These are phyloP conservation scores for Fusarium drepaniforme DNA, from an alignment of 2,329 filamentous ascomycete species.

Conservation along the genomic window DNA sequence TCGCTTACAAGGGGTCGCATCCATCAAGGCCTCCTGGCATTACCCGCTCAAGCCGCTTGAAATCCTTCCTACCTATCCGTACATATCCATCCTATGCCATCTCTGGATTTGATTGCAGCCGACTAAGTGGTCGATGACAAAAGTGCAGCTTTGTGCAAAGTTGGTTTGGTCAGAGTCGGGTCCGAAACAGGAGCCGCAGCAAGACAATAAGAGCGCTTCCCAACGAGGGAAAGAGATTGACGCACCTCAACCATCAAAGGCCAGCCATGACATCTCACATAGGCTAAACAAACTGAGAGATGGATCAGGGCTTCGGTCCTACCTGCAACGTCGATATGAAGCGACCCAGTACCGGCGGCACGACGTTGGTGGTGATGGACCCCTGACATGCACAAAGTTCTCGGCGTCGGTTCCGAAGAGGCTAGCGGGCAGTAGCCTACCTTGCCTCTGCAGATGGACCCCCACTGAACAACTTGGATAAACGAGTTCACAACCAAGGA, in stretches of 20 bases:
- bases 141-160: not conserved
- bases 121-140: not conserved
- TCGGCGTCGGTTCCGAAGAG: slow-evolving; percentile 12
- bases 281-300: not conserved
- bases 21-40: not conserved
- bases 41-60: not conserved
- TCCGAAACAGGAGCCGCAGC: not conserved
- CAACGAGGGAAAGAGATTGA: not conserved
- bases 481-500: not conserved
- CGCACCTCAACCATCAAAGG: not conserved
- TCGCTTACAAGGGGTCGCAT: not conserved
- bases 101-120: not conserved
- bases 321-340: slow-evolving; percentile 3
- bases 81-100: not conserved
- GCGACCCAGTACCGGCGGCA: slow-evolving; percentile 21
- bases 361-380: not conserved
- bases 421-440: slow-evolving; percentile 14
- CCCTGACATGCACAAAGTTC: slow-evolving; percentile 7
- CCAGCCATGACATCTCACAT: not conserved
- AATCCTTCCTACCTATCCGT: no score
- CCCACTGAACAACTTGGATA: not conserved
- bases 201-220: not conserved
- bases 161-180: not conserved
- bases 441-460: slow-evolving; percentile 15
- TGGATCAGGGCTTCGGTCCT: slow-evolving; percentile 1